Evolutionary conservation across 148 eudicot genomes (phyloP), one percentile per base, ranked within the genome.

Genomic region (Polygonum aviculare): DNA sequence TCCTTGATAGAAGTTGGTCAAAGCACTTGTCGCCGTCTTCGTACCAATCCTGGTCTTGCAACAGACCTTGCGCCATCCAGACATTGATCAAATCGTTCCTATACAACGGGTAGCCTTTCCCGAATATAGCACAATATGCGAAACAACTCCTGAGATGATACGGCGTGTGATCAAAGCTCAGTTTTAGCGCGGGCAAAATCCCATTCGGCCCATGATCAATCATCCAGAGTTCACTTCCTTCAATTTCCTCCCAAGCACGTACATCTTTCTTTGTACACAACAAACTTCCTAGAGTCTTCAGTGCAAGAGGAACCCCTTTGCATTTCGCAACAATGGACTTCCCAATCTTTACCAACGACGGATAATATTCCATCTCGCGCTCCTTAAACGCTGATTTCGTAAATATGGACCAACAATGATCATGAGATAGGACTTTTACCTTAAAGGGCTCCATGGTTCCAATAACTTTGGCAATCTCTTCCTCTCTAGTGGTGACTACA

Each of bases 251-350:
- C 86, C 86, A 86, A 49, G 77, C 80, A 1, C 3, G 10, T 45
- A 79, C 80, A 4, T 76, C 75, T 22, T 69, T 81, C 41, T 75
- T 75, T 15, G n/a, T 11, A 12, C 74, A 50, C 59, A 78, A 74
- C 21, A 81, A 35, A 73, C 74, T 74, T 41, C 81, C 88, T 12
- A 86, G 70, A 5, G 54, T 62, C 69, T 78, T 74, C 2, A 77
- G 83, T 55, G 85, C 86, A 22, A 86, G 72, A n/a, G 88, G 88
- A 48, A 81, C 75, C 15, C 88, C 83, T 31, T 36, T 33, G 63
- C 88, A 87, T 36, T 79, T 87, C 2, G 59, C 5, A 4, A 79
- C 77, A 26, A 82, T 84, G 0, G 75, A 45, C 14, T 11, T 50
- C 9, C 87, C 88, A 22, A 82, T 79, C 16, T 50, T 39, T 2